A percentile compares a stretch with the other conserved stretches of the same genome.
These are phyloP conservation scores for Alternaria longipes DNA, from an alignment of 2,329 filamentous ascomycete genomes.

Conservation along the genomic window DNA sequence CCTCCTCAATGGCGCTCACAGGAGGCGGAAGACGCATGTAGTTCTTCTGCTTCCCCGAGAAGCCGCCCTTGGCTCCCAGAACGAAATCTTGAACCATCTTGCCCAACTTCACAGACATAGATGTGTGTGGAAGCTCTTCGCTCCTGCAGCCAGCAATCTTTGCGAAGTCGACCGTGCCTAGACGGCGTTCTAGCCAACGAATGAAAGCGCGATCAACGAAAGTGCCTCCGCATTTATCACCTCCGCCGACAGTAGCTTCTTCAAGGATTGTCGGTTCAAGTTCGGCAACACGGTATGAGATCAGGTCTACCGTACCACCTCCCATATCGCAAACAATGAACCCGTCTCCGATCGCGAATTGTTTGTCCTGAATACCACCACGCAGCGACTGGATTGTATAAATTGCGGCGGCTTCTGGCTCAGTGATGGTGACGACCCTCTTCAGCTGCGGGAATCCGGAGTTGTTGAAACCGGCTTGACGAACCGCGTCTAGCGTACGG, in stretches of 20 bases:
- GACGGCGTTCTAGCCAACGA: conserved; percentile 29
- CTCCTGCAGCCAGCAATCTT: conserved; percentile 26
- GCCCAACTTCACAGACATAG: conserved; percentile 16
- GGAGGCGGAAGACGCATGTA: conserved; percentile 28
- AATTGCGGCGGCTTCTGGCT: conserved; percentile 42
- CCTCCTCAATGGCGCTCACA: conserved; percentile 28
- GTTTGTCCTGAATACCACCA: conserved; percentile 17
- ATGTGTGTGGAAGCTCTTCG: conserved; percentile 24
- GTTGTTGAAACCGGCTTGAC: conserved; percentile 32
- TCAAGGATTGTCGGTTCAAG: conserved; percentile 25
- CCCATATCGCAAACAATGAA: conserved; percentile 46
- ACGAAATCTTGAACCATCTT: conserved; percentile 36
- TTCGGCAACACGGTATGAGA: conserved; percentile 30
- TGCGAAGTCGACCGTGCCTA: conserved; percentile 32
- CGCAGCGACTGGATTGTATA: conserved; percentile 32
- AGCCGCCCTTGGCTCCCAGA: conserved; percentile 30
- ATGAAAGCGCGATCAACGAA: conserved; percentile 40
- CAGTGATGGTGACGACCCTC: conserved; percentile 14
- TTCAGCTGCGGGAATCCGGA: conserved; percentile 16
- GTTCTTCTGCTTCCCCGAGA: conserved; percentile 29
- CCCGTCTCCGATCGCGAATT: conserved; percentile 27
- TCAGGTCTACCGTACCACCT: conserved; percentile 42
- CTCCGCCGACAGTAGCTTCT: conserved; percentile 34
- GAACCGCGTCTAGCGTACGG: conserved; percentile 27
- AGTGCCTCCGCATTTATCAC: conserved; percentile 40